Percentiles rank a stretch among this genome's conserved stretches.
Evolutionary conservation across 2,329 filamentous ascomycete species (phyloP).

Genomic region (Aspergillus tamarii): DNA sequence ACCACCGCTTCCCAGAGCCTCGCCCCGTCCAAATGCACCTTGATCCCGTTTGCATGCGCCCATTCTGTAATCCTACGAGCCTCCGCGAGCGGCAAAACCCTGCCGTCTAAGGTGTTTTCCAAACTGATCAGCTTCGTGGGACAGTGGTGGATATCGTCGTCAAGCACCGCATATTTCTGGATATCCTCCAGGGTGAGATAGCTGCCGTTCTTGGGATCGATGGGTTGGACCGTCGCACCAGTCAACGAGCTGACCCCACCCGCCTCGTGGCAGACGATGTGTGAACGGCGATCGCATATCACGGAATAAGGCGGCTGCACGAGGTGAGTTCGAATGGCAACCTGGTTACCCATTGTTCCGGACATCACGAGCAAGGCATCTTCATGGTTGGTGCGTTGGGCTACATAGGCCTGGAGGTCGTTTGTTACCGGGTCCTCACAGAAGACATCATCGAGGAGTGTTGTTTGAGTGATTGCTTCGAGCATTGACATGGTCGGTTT

Average conservation of each 20-base stretch:
- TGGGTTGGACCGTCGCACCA: conserved; percentile 69
- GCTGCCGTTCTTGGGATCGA: conserved; percentile 70
- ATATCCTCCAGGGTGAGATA: conserved; percentile 80
- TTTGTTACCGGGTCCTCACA: conserved; percentile 78
- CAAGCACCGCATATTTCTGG: conserved; percentile 63
- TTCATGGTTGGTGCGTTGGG: conserved; percentile 73
- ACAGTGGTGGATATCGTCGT: conserved; percentile 72
- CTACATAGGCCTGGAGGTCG: conserved; percentile 73
- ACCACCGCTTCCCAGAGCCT: conserved; percentile 80
- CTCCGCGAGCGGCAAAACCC: conserved; percentile 76
- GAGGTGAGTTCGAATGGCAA: conserved; percentile 77
- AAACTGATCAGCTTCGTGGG: conserved; percentile 80
- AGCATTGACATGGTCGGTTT: conserved; percentile 83
- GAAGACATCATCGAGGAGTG: conserved; percentile 83
- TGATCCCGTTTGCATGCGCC: conserved; percentile 66
- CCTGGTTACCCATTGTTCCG: conserved; percentile 93
- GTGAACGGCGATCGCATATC: conserved; percentile 75
- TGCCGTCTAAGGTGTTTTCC: conserved; percentile 83
- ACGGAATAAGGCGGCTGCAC: conserved; percentile 78
- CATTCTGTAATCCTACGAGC: conserved; percentile 70
- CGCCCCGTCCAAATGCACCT: conserved; percentile 78
- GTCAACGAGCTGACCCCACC: conserved; percentile 71
- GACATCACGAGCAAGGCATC: conserved; percentile 80
- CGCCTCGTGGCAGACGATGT: conserved; percentile 70
- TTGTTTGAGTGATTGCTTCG: conserved; percentile 71